These are phyloP conservation scores for Rosa multiflora DNA, from an alignment of 306 rosid species.

Conservation along the genomic window DNA sequence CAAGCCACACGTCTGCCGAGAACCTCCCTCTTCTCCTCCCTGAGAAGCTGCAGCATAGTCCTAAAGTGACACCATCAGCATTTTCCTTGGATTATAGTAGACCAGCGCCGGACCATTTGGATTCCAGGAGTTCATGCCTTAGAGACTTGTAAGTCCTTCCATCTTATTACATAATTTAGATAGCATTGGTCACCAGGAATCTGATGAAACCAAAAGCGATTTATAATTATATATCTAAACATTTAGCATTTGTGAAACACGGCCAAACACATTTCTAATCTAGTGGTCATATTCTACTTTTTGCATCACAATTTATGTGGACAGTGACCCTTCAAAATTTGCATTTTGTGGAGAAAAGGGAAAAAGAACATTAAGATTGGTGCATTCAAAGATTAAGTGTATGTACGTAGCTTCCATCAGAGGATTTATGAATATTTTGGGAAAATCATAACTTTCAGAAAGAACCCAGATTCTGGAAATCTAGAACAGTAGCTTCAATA, in stretches of 20 bases:
- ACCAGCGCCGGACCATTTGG: conserved; percentile 25
- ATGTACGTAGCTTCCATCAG: not conserved
- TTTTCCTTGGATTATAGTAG: conserved; percentile 53
- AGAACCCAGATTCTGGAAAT: conserved; percentile 3
- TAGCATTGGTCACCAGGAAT: not conserved
- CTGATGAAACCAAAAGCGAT: not conserved
- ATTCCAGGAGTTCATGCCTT: conserved; percentile 53
- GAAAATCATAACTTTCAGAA: not conserved
- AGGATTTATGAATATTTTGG: not conserved
- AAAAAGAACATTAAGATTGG: not conserved
- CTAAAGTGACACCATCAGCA: conserved; percentile 30
- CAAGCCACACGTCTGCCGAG: conserved; percentile 49
- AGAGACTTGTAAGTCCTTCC: conserved; percentile 53
- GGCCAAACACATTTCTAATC: not conserved
- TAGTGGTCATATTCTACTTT: not conserved
- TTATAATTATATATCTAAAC: not conserved
- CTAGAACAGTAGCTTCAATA: not conserved
- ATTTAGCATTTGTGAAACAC: not conserved
- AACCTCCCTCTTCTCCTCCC: conserved; percentile 49
- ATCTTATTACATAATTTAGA: not conserved
- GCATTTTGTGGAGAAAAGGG: not conserved
- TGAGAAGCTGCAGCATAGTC: conserved; percentile 11
- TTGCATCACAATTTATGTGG: not conserved
- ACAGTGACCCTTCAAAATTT: not conserved
- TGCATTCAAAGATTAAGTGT: not conserved